These are phyloP conservation scores for Sugiyamaella mastotermitis DNA, from an alignment of 805 yeast genomes.

Conservation along the genomic window DNA sequence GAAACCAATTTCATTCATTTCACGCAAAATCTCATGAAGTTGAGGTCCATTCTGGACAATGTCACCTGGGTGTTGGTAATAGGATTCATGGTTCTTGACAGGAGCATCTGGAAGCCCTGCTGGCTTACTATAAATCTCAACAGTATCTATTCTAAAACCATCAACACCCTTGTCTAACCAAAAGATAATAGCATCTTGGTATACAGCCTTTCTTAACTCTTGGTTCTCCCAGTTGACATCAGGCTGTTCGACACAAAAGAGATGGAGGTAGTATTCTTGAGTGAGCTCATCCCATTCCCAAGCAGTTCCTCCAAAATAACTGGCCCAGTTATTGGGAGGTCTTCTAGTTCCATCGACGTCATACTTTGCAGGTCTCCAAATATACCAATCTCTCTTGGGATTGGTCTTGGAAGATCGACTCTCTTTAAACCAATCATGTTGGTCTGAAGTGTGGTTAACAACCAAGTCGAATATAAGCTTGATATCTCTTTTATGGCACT, in stretches of 20 bases:
- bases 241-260: constrained; percentile 52
- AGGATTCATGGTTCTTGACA: constrained; percentile 35
- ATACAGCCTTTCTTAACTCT: constrained; percentile 34
- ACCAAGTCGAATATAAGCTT: constrained; percentile 50
- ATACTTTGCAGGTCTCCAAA: constrained; percentile 47
- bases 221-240: constrained; percentile 57
- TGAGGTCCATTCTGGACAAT: constrained; percentile 44
- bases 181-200: constrained; percentile 42
- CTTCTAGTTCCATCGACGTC: constrained; percentile 42
- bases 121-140: constrained; percentile 46
- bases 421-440: constrained; percentile 55
- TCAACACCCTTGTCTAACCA: constrained; percentile 54
- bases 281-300: constrained; percentile 53
- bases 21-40: constrained; percentile 53
- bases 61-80: constrained; percentile 36
- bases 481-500: constrained; percentile 44
- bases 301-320: constrained; percentile 50
- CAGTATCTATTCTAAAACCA: constrained; percentile 55
- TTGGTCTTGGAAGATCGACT: constrained; percentile 44
- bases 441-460: constrained; percentile 51
- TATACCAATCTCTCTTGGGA: constrained; percentile 57
- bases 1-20: constrained; percentile 39
- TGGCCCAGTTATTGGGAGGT: constrained; percentile 55
- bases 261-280: constrained; percentile 48
- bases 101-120: constrained; percentile 45